A percentile compares a stretch with the other conserved stretches of the same genome.
Conservation (phyloP, 495 filamentous ascomycete genomes). For the Penicillium bialowiezense region DNA sequence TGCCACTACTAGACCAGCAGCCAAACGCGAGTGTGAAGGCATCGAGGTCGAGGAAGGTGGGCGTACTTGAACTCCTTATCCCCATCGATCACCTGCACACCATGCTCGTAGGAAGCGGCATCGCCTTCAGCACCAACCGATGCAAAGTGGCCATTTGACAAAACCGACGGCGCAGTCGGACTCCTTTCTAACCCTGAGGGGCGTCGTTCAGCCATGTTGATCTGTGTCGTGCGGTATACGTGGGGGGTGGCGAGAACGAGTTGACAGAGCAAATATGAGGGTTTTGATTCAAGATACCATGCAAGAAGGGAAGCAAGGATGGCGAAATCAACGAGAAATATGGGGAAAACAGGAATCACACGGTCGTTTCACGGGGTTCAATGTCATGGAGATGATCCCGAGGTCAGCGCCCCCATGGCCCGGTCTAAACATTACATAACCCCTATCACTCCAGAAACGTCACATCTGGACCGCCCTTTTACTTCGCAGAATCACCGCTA, state of each 20-base stretch:
- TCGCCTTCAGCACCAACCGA: conserved; percentile 66
- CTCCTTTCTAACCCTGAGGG: conserved; percentile 30
- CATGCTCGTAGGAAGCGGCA: conserved; percentile 74
- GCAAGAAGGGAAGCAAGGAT: conserved; percentile 1
- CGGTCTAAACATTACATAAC: conserved; percentile 25
- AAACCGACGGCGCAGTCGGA: conserved; percentile 54
- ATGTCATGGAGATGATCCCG: conserved; percentile 9
- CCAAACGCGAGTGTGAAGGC: neutral
- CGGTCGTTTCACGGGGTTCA: conserved; percentile 3
- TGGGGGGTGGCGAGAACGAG: conserved; percentile 25
- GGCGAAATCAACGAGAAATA: neutral
- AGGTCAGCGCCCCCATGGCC: conserved; percentile 11
- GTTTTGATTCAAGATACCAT: conserved; percentile 9
- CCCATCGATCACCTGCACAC: conserved; percentile 94
- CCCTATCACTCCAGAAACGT: neutral
- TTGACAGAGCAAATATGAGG: conserved; percentile 13
- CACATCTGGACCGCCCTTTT: neutral
- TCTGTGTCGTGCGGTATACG: conserved; percentile 14
- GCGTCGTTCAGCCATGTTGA: conserved; percentile 25
- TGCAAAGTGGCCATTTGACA: conserved; percentile 88
- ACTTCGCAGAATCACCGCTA: no score
- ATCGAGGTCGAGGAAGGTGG: conserved; percentile 7
- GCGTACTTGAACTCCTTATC: conserved; percentile 92
- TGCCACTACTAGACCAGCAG: neutral
- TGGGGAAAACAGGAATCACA: conserved; percentile 5